A percentile compares a stretch with the other conserved stretches of the same genome.
These are phyloP conservation scores for Pseudocercospora cruenta DNA, from an alignment of 2,329 filamentous ascomycete genomes.

Conservation along the genomic window DNA sequence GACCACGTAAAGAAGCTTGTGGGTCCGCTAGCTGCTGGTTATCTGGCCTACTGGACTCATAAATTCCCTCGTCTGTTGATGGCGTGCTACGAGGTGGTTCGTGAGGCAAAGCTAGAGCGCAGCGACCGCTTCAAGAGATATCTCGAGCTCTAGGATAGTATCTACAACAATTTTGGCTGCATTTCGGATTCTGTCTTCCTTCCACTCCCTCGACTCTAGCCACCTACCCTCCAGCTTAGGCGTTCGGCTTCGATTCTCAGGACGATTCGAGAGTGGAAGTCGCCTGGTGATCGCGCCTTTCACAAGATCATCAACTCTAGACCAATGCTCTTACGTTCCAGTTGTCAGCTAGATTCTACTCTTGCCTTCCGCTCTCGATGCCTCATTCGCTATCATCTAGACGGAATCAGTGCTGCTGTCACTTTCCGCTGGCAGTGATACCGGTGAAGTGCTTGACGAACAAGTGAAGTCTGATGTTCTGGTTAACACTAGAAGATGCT, in stretches of 20 bases:
- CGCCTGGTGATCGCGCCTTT: no score
- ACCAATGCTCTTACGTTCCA: not conserved
- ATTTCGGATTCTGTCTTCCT: no score
- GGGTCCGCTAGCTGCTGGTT: slow-evolving; percentile 71
- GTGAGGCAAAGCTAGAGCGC: slow-evolving; percentile 65
- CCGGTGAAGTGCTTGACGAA: not conserved
- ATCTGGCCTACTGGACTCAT: slow-evolving; percentile 80
- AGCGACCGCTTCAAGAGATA: slow-evolving; percentile 73
- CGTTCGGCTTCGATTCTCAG: no score
- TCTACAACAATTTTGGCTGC: not conserved
- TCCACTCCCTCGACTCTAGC: no score
- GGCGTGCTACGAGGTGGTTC: slow-evolving; percentile 75
- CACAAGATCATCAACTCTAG: not conserved
- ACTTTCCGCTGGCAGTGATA: not conserved
- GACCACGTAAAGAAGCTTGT: slow-evolving; percentile 74
- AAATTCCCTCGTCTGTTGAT: slow-evolving; percentile 79
- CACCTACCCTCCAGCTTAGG: no score
- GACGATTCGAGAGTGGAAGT: no score
- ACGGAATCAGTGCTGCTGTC: not conserved
- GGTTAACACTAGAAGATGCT: not conserved
- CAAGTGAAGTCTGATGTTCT: not conserved
- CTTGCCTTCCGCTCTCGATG: not conserved
- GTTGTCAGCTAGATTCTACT: not conserved
- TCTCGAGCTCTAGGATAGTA: slow-evolving; percentile 49
- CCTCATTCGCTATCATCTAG: not conserved